Evolutionary conservation across 306 rosid genomes (phyloP), one percentile per base, ranked within the genome.

Genomic region (Quercus parvula): DNA sequence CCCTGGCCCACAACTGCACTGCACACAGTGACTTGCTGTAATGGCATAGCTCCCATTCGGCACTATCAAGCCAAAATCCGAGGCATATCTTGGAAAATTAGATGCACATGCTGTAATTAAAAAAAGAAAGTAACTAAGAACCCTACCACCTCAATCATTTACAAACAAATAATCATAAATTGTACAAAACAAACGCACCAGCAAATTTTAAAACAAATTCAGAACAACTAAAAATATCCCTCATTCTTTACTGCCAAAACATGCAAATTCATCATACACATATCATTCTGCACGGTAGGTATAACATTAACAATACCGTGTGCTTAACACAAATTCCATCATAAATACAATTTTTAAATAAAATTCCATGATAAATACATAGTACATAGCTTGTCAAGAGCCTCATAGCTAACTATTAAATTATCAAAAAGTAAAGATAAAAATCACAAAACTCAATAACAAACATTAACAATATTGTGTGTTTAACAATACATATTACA

Each of bases 21-120:
- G 98, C 74, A 96, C 90, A 63, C 99, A 96, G 70, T 96, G 99
- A 17, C 99, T 90, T 4, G 96, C 99, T 25, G 99, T 85, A 64
- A 96, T 89, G 71, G 97, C 92, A 80, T 91, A 96, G 80, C 99
- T 96, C 64, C 99, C 99, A 63, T 93, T 96, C 3, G 99, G 97
- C 52, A 96, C 99, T 46, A 96, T 94, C 83, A 96, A 87, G 70
- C 97, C 95, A 10, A 54, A 90, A 81, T 96, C 99, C 9, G 94
- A 63, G 41, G 98, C 84, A 73, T 68, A 84, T 62, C 83, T 84
- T 0, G 98, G 98, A 79, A 95, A 95, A 57, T 76, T 89, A 13
- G 99, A 91, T 1, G 96, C 93, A 57, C 99, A 95, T 5, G 99
- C 99, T 95, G 92, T 44, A 80, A 77, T 25, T 38, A 8, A 44